Base-by-base conservation (phyloP, 106 monocot species). In the Apostasia shenzhenica region DNA sequence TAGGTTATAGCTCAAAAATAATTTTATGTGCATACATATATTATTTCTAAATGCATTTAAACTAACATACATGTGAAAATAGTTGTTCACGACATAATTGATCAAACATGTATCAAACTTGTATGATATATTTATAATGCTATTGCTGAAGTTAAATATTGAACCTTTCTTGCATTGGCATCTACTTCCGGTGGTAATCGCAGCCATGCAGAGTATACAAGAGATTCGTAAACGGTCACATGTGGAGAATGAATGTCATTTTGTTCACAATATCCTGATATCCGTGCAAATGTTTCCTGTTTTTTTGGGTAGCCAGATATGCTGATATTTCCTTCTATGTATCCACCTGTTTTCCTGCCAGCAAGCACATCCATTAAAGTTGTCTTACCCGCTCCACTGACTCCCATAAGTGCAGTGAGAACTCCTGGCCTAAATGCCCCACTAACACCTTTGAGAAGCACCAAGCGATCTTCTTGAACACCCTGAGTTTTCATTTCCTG, bases 311-410 rank as follows among this genome's bases (percentile, higher is more conserved):
- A 83, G 4, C 85, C 89, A 40, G 89, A 90, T 2, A 90, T 80
- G 10, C 7, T 64, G 26, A 85, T 82, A 59, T 66, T 58, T 67
- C 89, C 89, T 41, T 85, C 80, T 8, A 89, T 82, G 43, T 89
- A 89, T 37, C 85, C 85, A 45, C 85, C 82, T 0, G 85, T 89
- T 59, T 89, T 89, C 48, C 89, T 85, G 41, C 89, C 89, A 9
- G 85, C 89, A 59, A 89, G 73, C 2, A 89, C 82, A 75, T 89
- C 85, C 89, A 89, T 89, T 9, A 89, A 59, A 8, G 89, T 89
- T 26, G 89, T 89, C 67, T 89, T 85, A 5, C 85, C 89, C 10
- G 85, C 89, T 49, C 89, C 85, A 71, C 85, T 83, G 3, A 82
- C 72, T 63, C 85, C 89, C 80, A 89, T 85, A 6, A 89, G 59